Evolutionary conservation across 2,329 filamentous ascomycete genomes (phyloP), one percentile per base, ranked within the genome.

Genomic region (Dactylellina cionopaga): DNA sequence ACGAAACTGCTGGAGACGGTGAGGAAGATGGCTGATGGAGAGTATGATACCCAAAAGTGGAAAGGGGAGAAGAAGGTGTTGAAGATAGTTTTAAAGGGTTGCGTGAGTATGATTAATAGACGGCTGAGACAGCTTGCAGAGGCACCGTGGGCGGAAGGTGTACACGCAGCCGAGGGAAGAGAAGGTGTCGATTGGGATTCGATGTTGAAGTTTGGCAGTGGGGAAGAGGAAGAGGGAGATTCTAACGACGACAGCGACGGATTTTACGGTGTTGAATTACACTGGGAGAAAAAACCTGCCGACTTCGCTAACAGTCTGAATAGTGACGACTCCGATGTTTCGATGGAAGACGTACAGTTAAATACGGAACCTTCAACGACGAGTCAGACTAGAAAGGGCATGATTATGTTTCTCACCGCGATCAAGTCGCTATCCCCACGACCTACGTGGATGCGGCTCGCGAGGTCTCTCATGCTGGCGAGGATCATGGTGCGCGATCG

Each of bases 401-500:
- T 68, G 29, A 9, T 68, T 1, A 24, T 25, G 15, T 55, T 47
- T 35, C 47, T 69, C 1, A 19, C 15, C 1, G 49, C 44, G 13
- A 19, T 56, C 2, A 39, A 35, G 41, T 29, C 37, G 0, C 1
- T 65, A 2, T 39, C 49, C 0, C 6, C 25, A 24, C 25, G 31
- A 7, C 31, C 37, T 4, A 27, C 59, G 5, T 52, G 58, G 51
- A 35, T 29, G 56, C 2, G 25, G 17, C 31, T 63, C 1, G 31
- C 44, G 25, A 39, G 58, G 15, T 63, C 44, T 39, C 24, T 58
- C 2, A 43, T 51, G 19, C 17, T 71, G 9, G 35, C 29, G 1
- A 39, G 39, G 5, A 17, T 63, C 10, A 58, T 71, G n/a, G 59
- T 31, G 5, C 31, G 37, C 5, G 51, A 56, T 2, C 27, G 47